phyloP scores from a whole-genome alignment of 2,329 filamentous ascomycete genomes.

The Alternaria infectoria region DNA sequence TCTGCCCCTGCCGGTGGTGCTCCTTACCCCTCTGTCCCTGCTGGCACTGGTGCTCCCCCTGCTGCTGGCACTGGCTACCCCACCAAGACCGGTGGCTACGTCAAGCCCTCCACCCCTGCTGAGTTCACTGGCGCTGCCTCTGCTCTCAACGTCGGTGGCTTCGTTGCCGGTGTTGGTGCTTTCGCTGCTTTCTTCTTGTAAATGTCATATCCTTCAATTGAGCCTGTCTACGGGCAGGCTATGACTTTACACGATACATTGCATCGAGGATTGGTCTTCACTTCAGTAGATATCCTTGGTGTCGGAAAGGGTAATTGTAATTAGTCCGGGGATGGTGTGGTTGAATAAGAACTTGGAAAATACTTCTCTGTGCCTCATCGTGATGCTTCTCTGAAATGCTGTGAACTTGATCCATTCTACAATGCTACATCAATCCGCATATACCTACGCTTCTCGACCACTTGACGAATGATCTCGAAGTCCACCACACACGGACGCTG shows the following conservation, averaged over 20 bases:
- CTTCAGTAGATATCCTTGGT: conserved; percentile 37
- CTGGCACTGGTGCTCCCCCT: conserved; percentile 12
- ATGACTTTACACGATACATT: conserved; percentile 49
- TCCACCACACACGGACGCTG: no score
- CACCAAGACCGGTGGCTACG: conserved; percentile 40
- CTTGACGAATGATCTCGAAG: no score
- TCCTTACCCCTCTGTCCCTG: conserved; percentile 21
- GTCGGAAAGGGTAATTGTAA: conserved; percentile 38
- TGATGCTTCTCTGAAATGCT: not conserved
- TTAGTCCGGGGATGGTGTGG: conserved; percentile 27
- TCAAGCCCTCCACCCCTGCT: conserved; percentile 39
- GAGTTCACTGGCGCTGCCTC: conserved; percentile 49
- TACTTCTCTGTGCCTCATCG: not conserved
- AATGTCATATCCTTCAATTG: conserved; percentile 45
- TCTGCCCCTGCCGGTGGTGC: conserved; percentile 6
- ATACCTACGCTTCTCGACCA: no score
- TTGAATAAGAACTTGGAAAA: conserved; percentile 32
- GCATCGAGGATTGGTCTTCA: conserved; percentile 25
- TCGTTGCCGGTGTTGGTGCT: conserved; percentile 51
- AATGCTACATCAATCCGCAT: no score
- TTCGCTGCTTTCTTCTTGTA: conserved; percentile 53
- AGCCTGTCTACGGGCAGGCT: conserved; percentile 41
- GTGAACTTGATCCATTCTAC: no score
- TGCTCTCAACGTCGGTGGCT: conserved; percentile 45
- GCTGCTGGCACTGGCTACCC: conserved; percentile 36